Evolutionary conservation across 352 stramenopile species (phyloP).

Genomic region (Globisporangium megalacanthum): DNA sequence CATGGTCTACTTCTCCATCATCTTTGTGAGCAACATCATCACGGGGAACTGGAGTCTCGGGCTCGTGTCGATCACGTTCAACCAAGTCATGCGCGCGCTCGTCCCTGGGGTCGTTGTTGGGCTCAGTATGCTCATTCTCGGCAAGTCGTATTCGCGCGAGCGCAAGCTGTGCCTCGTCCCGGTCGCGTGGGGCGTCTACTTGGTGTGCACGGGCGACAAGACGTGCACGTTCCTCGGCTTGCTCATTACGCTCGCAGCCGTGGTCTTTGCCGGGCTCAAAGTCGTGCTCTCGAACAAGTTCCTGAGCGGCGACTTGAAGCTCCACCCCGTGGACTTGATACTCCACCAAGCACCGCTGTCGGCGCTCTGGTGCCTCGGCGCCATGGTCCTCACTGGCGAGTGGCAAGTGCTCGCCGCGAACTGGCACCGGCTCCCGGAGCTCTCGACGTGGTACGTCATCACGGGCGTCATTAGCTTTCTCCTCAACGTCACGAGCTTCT

Average conservation of each 20-base stretch:
- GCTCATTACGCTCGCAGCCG: conserved; percentile 83
- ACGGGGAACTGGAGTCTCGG: conserved; percentile 91
- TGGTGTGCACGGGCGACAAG: conserved; percentile 87
- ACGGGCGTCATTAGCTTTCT: conserved; percentile 89
- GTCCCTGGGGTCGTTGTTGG: conserved; percentile 76
- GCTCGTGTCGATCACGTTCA: conserved; percentile 94
- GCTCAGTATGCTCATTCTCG: conserved; percentile 76
- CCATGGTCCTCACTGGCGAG: conserved; percentile 78
- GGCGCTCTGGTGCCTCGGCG: conserved; percentile 83
- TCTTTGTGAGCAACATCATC: conserved; percentile 95
- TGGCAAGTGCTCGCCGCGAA: conserved; percentile 52
- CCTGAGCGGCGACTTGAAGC: conserved; percentile 90
- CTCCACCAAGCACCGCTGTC: conserved; percentile 91
- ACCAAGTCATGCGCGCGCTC: conserved; percentile 90
- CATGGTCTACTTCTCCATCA: conserved; percentile 87
- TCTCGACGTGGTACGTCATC: conserved; percentile 74
- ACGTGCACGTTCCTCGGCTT: conserved; percentile 85
- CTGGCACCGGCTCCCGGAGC: conserved; percentile 54
- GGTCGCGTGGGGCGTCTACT: conserved; percentile 78
- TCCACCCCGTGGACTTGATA: conserved; percentile 91
- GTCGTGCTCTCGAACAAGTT: conserved; percentile 92
- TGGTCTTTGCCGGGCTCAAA: conserved; percentile 91
- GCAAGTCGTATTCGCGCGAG: conserved; percentile 70
- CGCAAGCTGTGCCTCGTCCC: conserved; percentile 74
- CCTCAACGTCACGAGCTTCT: conserved; percentile 93